Conservation (phyloP, 148 eudicot genomes). For the Nyssa sinensis region DNA sequence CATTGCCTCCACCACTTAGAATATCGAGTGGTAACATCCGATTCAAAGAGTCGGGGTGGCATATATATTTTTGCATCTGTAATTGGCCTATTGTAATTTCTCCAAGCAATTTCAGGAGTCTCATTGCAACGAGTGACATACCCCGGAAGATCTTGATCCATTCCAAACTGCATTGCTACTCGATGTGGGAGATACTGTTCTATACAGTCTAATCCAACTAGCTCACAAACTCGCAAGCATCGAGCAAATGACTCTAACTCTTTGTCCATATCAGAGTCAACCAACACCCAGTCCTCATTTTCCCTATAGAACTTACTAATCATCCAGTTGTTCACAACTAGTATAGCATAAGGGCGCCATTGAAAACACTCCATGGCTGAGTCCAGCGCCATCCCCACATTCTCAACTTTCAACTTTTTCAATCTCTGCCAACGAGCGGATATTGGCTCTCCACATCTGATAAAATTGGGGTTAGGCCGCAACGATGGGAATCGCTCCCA, state of each 20-base stretch:
- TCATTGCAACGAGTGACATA: conserved; percentile 9
- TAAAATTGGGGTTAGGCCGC: conserved; percentile 4
- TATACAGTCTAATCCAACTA: conserved; percentile 14
- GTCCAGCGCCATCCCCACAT: neutral
- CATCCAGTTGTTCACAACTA: conserved; percentile 10
- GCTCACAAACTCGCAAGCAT: conserved; percentile 9
- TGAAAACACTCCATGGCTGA: neutral
- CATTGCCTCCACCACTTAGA: conserved; percentile 2
- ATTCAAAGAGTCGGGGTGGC: conserved; percentile 13
- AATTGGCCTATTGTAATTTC: conserved; percentile 13
- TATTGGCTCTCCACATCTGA: conserved; percentile 12
- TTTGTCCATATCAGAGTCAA: conserved; percentile 1
- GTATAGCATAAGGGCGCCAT: neutral
- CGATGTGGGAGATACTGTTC: conserved; percentile 26
- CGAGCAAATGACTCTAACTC: conserved; percentile 11
- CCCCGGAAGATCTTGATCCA: conserved; percentile 21
- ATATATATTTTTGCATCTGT: conserved; percentile 7
- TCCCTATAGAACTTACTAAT: conserved; percentile 16
- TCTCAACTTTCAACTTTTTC: neutral
- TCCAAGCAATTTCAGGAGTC: conserved; percentile 15
- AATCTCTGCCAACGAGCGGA: conserved; percentile 33
- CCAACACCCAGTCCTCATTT: conserved; percentile 7
- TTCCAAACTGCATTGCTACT: conserved; percentile 30
- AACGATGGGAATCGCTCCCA: conserved; percentile 43
- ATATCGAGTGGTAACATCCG: conserved; percentile 8